Conservation (phyloP, 2,329 filamentous ascomycete species). For the Phyllosticta paracitricarpa region DNA sequence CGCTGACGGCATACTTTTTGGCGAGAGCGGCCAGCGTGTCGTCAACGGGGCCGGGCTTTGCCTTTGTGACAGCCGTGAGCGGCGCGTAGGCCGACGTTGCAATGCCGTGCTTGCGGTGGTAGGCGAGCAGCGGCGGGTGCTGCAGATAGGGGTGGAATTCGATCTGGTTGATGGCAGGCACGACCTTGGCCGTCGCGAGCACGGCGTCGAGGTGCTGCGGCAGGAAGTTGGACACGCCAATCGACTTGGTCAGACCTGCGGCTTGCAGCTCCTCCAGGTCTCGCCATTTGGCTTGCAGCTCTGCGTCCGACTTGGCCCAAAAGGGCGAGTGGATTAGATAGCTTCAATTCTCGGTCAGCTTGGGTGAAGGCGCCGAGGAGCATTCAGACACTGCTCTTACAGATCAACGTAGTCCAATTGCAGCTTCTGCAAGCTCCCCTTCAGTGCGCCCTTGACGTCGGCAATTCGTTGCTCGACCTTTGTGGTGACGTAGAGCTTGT, state of each 20-base stretch:
- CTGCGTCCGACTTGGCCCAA: slow-evolving; percentile 42
- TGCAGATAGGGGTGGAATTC: slow-evolving; percentile 61
- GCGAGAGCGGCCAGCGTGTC: slow-evolving; percentile 40
- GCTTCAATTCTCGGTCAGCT: slow-evolving; percentile 21
- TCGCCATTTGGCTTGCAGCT: slow-evolving; percentile 49
- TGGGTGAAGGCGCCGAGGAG: neutral
- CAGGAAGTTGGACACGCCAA: slow-evolving; percentile 53
- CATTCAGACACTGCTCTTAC: slow-evolving; percentile 25
- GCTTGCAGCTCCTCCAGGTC: slow-evolving; percentile 49
- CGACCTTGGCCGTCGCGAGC: slow-evolving; percentile 42
- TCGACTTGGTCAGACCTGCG: slow-evolving; percentile 49
- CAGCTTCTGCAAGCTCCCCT: slow-evolving; percentile 49
- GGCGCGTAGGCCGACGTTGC: slow-evolving; percentile 39
- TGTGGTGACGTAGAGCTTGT: slow-evolving; percentile 44
- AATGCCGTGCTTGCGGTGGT: slow-evolving; percentile 39
- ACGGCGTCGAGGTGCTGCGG: slow-evolving; percentile 45
- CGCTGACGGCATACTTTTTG: slow-evolving; percentile 52
- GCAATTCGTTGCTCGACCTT: slow-evolving; percentile 44
- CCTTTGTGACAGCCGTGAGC: slow-evolving; percentile 43
- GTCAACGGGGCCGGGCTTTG: slow-evolving; percentile 46
- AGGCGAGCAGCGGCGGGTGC: slow-evolving; percentile 47
- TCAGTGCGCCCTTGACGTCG: slow-evolving; percentile 47
- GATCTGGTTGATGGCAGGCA: slow-evolving; percentile 57
- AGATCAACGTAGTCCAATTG: slow-evolving; percentile 53
- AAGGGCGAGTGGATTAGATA: slow-evolving; percentile 55